phyloP scores from a whole-genome alignment of 208 protist genomes.

The Leishmania guyanensis region DNA sequence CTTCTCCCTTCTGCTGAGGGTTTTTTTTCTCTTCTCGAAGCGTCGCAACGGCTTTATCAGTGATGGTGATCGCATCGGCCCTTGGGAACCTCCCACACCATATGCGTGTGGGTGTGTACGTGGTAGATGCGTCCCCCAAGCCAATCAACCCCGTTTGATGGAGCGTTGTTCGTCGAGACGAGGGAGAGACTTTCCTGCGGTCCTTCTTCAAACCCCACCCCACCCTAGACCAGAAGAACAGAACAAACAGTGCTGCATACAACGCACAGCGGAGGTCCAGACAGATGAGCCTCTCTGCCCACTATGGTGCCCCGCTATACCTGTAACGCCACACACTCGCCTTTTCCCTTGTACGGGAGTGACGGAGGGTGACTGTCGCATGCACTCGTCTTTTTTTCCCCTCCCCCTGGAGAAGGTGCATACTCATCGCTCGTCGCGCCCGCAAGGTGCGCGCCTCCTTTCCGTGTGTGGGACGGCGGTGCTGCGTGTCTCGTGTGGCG shows the following conservation, averaged over 20 bases:
- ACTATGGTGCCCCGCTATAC: neutral
- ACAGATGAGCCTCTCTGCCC: neutral
- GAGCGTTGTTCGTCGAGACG: neutral
- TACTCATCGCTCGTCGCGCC: neutral
- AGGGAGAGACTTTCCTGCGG: neutral
- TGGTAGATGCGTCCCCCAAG: neutral
- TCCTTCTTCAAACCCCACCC: neutral
- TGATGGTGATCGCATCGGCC: neutral
- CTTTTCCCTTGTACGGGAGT: neutral
- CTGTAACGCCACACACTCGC: neutral
- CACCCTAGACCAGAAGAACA: neutral
- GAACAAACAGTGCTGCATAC: neutral
- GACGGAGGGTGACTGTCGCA: neutral
- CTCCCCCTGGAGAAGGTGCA: neutral
- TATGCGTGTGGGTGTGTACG: neutral
- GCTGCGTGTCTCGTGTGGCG: neutral
- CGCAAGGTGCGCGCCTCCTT: neutral
- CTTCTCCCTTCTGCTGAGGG: neutral
- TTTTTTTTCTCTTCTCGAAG: neutral
- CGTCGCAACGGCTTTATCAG: neutral
- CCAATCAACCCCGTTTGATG: neutral
- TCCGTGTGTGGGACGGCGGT: neutral
- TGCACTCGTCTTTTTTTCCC: neutral
- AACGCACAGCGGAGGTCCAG: neutral
- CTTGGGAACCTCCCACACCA: neutral